phyloP scores from a whole-genome alignment of 1,139 yeast genomes.

The Geotrichum phurueaensis region DNA sequence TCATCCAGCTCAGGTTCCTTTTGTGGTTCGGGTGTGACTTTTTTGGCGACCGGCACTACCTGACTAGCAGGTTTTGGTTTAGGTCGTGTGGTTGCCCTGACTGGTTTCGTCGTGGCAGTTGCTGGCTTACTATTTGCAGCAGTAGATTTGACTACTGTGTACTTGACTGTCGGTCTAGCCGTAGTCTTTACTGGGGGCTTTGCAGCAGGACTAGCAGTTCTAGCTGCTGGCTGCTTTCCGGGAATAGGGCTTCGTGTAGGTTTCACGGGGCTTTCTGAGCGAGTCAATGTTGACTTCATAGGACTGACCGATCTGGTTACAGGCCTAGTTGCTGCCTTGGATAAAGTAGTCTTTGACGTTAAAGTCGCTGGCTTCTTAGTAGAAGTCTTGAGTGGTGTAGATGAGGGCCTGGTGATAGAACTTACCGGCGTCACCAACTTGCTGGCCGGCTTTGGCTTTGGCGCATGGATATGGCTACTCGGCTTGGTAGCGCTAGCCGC shows the following conservation, averaged over 20 bases:
- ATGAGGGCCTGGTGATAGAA: slow-evolving; percentile 2
- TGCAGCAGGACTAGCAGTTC: neutral
- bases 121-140: neutral
- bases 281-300: neutral
- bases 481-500: neutral
- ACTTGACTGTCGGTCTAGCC: neutral
- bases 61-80: neutral
- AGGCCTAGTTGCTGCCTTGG: neutral
- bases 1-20: slow-evolving; percentile 20
- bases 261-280: neutral
- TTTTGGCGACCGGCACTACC: neutral
- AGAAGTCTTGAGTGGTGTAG: neutral
- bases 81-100: neutral
- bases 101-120: neutral
- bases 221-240: neutral
- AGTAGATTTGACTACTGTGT: neutral
- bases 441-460: neutral
- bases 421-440: neutral
- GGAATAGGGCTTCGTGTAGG: neutral
- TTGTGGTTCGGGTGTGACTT: neutral
- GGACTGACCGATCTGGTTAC: neutral
- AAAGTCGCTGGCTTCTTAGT: neutral
- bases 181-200: neutral
- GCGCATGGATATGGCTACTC: slow-evolving; percentile 1
- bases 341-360: neutral